phyloP scores from a whole-genome alignment of 805 yeast species.

The Wickerhamomyces canadensis region DNA sequence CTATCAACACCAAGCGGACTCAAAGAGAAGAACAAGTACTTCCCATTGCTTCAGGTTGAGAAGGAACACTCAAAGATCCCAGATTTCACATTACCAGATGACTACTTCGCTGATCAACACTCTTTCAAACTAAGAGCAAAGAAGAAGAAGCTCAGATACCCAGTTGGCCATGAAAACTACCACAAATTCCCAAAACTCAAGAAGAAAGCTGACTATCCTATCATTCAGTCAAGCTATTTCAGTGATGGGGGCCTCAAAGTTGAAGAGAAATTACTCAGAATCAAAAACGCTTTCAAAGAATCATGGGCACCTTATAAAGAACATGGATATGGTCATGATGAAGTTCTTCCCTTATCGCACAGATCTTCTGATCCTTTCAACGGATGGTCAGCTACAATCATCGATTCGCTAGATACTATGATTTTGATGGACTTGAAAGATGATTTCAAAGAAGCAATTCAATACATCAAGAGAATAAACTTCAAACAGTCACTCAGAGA shows the following conservation, averaged over 20 bases:
- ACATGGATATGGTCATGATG: constrained; percentile 42
- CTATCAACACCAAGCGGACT: constrained; percentile 7
- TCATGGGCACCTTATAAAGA: constrained; percentile 41
- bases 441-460: constrained; percentile 34
- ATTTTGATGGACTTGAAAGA: constrained; percentile 37
- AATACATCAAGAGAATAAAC: constrained; percentile 31
- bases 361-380: constrained; percentile 33
- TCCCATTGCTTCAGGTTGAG: constrained; percentile 28
- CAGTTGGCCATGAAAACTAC: constrained; percentile 21
- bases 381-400: constrained; percentile 46
- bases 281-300: constrained; percentile 32
- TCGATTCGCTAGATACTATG: constrained; percentile 50
- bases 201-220: constrained; percentile 17
- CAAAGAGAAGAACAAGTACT: constrained; percentile 33
- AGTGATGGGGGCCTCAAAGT: constrained; percentile 25
- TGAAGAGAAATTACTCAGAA: constrained; percentile 22
- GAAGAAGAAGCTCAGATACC: constrained; percentile 17
- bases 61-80: constrained; percentile 9
- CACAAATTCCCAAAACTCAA: constrained; percentile 15
- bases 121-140: constrained; percentile 11
- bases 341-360: constrained; percentile 34
- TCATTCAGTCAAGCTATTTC: constrained; percentile 26
- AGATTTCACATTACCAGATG: constrained; percentile 11
- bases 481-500: constrained; percentile 34
- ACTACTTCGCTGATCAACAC: constrained; percentile 18